Evolutionary conservation across 2,329 filamentous ascomycete species (phyloP), one percentile per base, ranked within the genome.

Genomic region (Epichloe festucae): DNA sequence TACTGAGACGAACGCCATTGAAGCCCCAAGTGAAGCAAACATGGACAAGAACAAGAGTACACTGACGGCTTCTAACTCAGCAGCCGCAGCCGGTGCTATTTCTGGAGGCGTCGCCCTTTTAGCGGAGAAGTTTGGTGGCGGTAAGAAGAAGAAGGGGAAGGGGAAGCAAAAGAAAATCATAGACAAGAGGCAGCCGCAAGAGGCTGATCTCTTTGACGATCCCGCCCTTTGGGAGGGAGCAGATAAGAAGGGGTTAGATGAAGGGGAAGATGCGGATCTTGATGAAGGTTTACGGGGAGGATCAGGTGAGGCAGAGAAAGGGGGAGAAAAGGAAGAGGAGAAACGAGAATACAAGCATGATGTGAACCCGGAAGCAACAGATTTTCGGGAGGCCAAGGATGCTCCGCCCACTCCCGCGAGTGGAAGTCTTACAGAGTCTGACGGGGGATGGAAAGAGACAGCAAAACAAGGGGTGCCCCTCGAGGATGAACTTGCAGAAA

Each of bases 191-290:
- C 59, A 64, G 38, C 52, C 64, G 12, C 60, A 60, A 47, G 66
- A 68, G 14, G 70, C 74, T 44, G 70, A 74, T 56, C 58, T 71
- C 34, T 71, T 73, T 59, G 69, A 75, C 54, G 69, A 74, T 56
- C 62, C 69, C 48, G 62, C 65, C 15, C 59, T 73, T 27, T 72
- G 70, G 71, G 70, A 75, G 57, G 68, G 67, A 23, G 65, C 66
- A 12, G 68, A 73, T 44, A 67, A 65, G 54, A 71, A 65, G 53
- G 55, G 55, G 7, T 39, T 67, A 15, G 57, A 62, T 46, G 62
- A 60, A 42, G 56, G 54, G 39, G 48, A 35, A 52, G 56, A 54
- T 15, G 53, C 53, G 7, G 53, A 52, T 15, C 47, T 54, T 38
- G 54, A 56, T 14, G 56, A 59, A 34, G 54, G 60, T 34, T 69